Base-by-base conservation (phyloP, 129 eudicot species). In the Ambrosia artemisiifolia region DNA sequence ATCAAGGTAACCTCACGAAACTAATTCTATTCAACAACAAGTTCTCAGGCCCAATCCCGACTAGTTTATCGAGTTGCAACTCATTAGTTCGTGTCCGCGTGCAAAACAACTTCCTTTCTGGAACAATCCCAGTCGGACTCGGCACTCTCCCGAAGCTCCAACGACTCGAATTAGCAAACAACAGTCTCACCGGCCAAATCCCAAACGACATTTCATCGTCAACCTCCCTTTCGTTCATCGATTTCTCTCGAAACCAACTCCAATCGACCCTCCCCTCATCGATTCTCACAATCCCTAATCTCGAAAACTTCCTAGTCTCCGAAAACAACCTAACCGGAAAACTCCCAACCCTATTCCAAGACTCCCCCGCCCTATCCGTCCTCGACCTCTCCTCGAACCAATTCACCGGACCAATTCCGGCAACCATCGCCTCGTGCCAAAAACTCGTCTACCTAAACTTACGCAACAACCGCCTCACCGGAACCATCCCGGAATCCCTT, bases 291-390 rank as follows among this genome's bases (percentile, higher is more conserved):
- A 78, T 89, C 44, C 90, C 98, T 0, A 87, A 78, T 47, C 88
- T 93, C 24, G 96, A 93, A 78, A 89, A 78, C 79, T 87, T 93
- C 71, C 5, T 93, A 1, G 87, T 85, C 10, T 81, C 87, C 1
- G 86, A 77, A 14, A 92, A 92, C 59, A 63, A 82, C 34, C 55
- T 92, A 65, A 48, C 57, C 7, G 98, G 96, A 1, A 84, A 87
- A 79, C 89, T 93, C 79, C 98, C 96, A 0, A 90, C 82, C 73
- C 92, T 77, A 72, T 93, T 93, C 73, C 96, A 89, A 73, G 98
- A 93, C 7, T 93, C 92, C 38, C 98, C 88, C 49, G 75, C 87
- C 11, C 96, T 93, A 64, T 64, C 92, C 3, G 68, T 89, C 6
- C 88, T 94, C 6, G 97, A 94, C 86, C 92, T 93, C 18, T 87